Evolutionary conservation across 2,329 filamentous ascomycete genomes (phyloP), one percentile per base, ranked within the genome.

Genomic region (Epichloe bromicola): DNA sequence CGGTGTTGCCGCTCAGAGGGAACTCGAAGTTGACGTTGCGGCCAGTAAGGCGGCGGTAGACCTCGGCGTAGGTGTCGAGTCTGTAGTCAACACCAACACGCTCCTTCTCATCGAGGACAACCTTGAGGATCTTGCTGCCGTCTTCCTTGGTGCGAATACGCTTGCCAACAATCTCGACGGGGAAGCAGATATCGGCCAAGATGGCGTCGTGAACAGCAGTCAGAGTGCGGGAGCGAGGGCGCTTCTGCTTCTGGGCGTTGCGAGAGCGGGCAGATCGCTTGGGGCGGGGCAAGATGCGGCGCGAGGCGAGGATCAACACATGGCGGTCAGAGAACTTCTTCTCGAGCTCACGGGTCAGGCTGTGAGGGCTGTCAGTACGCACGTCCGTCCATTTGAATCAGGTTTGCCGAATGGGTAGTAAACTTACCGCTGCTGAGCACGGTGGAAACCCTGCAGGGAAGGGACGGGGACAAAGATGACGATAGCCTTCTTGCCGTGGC

Each of bases 241-340:
- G 91, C 89, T 97, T 96, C 84, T 98, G 93, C 70, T 83, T 97
- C 77, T 93, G 90, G 71, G 80, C 88, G 78, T 90, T 90, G 81
- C 93, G 91, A 63, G 86, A 88, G 79, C 89, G 90, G 80, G 85
- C 88, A 73, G 89, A 95, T 73, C 91, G 90, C 88, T 96, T 96
- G 74, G 93, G 93, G 74, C 90, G 89, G 73, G 93, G 91, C 58
- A 98, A 83, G 69, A 98, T 98, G 75, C 93, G 93, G 82, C 93
- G 93, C 70, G 91, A 94, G 66, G 93, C 93, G 67, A 98, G 86
- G 83, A 98, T 89, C 74, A 98, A 81, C 74, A 98, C 93, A 76
- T 98, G 93, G 76, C 93, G 93, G 83, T 98, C 93, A 61, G 93
- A 97, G 88, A 98, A 98, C 82, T 98, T 98, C 89, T 98, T 98